Conservation (phyloP, 345 rosid genomes). For the Odontarrhena argentea region DNA sequence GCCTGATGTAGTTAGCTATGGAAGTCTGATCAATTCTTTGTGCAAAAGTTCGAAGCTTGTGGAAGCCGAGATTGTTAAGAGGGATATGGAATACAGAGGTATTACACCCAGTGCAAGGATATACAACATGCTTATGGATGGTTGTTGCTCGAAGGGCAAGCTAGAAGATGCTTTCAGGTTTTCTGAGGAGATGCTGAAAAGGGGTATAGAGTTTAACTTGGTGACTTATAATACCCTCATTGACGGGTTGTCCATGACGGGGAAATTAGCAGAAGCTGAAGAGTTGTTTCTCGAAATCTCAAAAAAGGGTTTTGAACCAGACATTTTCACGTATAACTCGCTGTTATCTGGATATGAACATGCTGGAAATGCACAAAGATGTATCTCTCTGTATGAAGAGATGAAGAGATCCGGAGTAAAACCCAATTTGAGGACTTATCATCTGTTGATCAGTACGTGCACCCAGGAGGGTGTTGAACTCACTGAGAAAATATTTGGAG, state of each 20-base stretch:
- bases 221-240: slow-evolving; percentile 79
- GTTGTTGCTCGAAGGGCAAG: slow-evolving; percentile 57
- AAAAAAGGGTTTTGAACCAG: slow-evolving; percentile 57
- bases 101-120: slow-evolving; percentile 59
- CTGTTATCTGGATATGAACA: slow-evolving; percentile 65
- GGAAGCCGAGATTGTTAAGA: slow-evolving; percentile 70
- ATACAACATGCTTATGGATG: slow-evolving; percentile 76
- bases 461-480: slow-evolving; percentile 49
- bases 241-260: slow-evolving; percentile 63
- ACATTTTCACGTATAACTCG: slow-evolving; percentile 71
- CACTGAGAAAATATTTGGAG: slow-evolving; percentile 54
- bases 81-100: slow-evolving; percentile 66
- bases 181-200: slow-evolving; percentile 65
- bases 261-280: slow-evolving; percentile 66
- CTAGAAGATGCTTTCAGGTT: slow-evolving; percentile 59
- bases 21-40: slow-evolving; percentile 68
- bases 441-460: slow-evolving; percentile 59
- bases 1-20: slow-evolving; percentile 74
- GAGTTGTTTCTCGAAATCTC: slow-evolving; percentile 54
- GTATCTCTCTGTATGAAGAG: slow-evolving; percentile 62
- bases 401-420: slow-evolving; percentile 63
- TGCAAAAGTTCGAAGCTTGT: slow-evolving; percentile 72
- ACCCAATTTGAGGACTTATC: slow-evolving; percentile 60
- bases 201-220: slow-evolving; percentile 52
- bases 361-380: slow-evolving; percentile 53